phyloP scores from a whole-genome alignment of 371 early-diverging fungal genomes.

The Mucor saturninus region DNA sequence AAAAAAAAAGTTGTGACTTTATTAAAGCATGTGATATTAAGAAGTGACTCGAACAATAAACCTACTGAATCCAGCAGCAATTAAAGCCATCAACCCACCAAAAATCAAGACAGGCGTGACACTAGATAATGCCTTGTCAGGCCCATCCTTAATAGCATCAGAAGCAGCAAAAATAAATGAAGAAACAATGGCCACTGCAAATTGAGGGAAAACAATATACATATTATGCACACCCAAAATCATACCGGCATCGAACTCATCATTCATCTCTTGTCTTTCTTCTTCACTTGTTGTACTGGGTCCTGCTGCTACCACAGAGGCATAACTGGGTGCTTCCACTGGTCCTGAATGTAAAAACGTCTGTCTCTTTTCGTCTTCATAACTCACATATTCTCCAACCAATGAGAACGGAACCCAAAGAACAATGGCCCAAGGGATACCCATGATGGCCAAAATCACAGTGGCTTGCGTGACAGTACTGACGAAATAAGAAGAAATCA shows the following conservation, averaged over 20 bases:
- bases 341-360: not conserved
- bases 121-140: slow-evolving; percentile 28
- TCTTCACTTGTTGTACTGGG: slow-evolving; percentile 10
- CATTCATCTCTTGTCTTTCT: slow-evolving; percentile 30
- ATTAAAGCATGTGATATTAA: not conserved
- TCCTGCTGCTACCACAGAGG: not conserved
- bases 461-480: slow-evolving; percentile 56
- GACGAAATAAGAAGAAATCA: slow-evolving; percentile 61
- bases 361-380: slow-evolving; percentile 40
- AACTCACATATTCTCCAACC: slow-evolving; percentile 70
- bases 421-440: slow-evolving; percentile 76
- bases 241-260: slow-evolving; percentile 68
- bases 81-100: slow-evolving; percentile 68
- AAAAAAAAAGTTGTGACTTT: not conserved
- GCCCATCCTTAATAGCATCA: slow-evolving; percentile 31
- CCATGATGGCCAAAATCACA: slow-evolving; percentile 59
- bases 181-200: slow-evolving; percentile 62
- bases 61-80: slow-evolving; percentile 62
- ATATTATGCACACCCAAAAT: slow-evolving; percentile 85
- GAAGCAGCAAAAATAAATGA: slow-evolving; percentile 58
- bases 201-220: slow-evolving; percentile 85
- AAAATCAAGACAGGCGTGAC: slow-evolving; percentile 64
- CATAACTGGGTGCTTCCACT: not conserved
- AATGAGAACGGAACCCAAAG: slow-evolving; percentile 81
- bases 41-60: slow-evolving; percentile 42